Evolutionary conservation across 371 early-diverging fungal species (phyloP).

Genomic region (Mortierella sp.): DNA sequence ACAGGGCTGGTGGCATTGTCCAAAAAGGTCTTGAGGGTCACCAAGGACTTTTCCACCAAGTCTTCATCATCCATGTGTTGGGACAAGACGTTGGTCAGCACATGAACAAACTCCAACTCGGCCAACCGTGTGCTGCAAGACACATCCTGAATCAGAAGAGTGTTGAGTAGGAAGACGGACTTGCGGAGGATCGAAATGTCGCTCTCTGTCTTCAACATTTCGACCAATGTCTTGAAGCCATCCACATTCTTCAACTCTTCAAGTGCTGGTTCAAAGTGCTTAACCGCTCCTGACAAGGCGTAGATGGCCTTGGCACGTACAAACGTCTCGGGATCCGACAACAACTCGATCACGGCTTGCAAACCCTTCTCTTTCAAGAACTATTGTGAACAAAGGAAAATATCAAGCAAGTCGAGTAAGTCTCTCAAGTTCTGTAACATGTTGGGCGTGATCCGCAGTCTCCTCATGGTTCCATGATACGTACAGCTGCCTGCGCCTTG

Average conservation of each 20-base stretch:
- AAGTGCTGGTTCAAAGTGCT: constrained; percentile 73
- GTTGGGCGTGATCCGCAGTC: neutral
- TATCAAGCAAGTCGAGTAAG: constrained; percentile 9
- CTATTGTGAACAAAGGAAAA: constrained; percentile 49
- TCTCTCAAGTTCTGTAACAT: constrained; percentile 6
- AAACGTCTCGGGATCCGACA: constrained; percentile 63
- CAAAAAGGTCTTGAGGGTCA: constrained; percentile 37
- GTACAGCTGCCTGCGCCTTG: constrained; percentile 80
- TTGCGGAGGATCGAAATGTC: constrained; percentile 65
- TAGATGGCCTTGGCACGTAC: constrained; percentile 83
- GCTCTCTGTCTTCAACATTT: constrained; percentile 57
- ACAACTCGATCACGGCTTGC: constrained; percentile 60
- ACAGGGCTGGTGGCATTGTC: constrained; percentile 56
- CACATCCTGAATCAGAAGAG: constrained; percentile 64
- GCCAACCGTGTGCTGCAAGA: constrained; percentile 56
- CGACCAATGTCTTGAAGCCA: constrained; percentile 64
- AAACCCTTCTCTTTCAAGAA: constrained; percentile 74
- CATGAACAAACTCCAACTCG: constrained; percentile 50
- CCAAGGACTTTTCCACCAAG: constrained; percentile 70
- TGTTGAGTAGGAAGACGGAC: constrained; percentile 71
- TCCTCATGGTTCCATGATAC: constrained; percentile 1
- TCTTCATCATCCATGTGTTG: constrained; percentile 71
- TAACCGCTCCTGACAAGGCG: constrained; percentile 81
- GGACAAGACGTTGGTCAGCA: constrained; percentile 56
- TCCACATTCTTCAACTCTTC: constrained; percentile 63